phyloP scores from a whole-genome alignment of 176 grass and related monocot genomes.

The Musa schizocarpa region DNA sequence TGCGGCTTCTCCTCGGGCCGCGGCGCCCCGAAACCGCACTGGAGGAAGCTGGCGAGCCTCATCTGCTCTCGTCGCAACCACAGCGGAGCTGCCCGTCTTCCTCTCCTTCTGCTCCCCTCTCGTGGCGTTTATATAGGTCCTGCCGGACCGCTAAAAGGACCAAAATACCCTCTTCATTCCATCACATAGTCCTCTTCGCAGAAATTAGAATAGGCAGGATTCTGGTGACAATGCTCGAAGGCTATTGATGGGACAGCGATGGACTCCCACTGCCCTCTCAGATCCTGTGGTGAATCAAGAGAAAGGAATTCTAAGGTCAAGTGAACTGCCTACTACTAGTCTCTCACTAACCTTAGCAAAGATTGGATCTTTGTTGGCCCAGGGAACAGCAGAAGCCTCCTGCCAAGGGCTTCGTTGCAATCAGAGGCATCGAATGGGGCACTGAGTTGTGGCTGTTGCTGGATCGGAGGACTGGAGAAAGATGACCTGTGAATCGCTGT shows the following conservation, averaged over 20 bases:
- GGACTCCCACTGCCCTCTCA: not conserved
- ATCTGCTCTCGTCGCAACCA: not conserved
- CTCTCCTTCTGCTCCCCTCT: not conserved
- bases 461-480: not conserved
- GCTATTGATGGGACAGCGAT: not conserved
- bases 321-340: not conserved
- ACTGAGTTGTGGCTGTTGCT: not conserved
- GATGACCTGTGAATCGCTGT: not conserved
- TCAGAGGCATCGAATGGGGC: not conserved
- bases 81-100: not conserved
- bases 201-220: not conserved
- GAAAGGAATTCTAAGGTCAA: not conserved
- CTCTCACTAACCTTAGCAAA: not conserved
- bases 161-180: not conserved
- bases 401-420: not conserved
- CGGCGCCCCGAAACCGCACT: not conserved
- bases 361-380: not conserved
- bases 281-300: not conserved
- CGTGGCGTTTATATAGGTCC: not conserved
- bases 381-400: not conserved
- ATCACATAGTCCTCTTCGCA: not conserved
- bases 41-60: conserved; percentile 1
- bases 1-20: not conserved
- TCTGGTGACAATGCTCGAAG: not conserved
- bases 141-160: not conserved